Base-by-base conservation (phyloP, 2,329 filamentous ascomycete genomes). In the Aspergillus hortae region DNA sequence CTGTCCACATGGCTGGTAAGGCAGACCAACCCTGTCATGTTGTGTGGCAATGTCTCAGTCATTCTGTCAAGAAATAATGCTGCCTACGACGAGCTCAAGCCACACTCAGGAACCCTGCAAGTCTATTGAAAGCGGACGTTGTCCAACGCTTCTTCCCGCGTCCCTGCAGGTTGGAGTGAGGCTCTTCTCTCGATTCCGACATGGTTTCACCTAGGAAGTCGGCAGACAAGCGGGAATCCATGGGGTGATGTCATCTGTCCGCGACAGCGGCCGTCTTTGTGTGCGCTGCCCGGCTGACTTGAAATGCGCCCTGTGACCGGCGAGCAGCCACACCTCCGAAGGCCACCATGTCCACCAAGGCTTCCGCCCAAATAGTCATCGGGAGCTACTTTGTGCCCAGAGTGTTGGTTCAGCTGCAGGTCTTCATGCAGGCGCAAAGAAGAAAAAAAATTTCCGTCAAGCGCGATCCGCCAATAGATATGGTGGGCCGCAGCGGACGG, bases 271-370 rank as follows among this genome's bases (percentile, higher is more conserved):
- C 27, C 27, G 40, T 38, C 40, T 43, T 25, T 21, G 15, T 43
- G n/a, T 43, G 17, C 40, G 15, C 25, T 44, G 42, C 12, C 42
- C 42, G 42, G 42, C 42, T 44, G 42, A 44, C 42, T 44, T 32
- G 12, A 14, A 44, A 14, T 44, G 15, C 19, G 42, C 42, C 42
- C 21, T 32, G 25, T 44, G 42, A 44, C 42, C 25, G 42, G 4
- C 9, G 40, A 17, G 42, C 23, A 44, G 42, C 42, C 42, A 44
- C 42, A 44, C 14, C 21, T 27, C 40, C 15, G 7, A 6, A 17
- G 5, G 10, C 19, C 12, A 43, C 21, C 21, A 12, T 43, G 40
- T 43, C 11, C 40, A 43, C 40, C 40, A 25, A 19, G 40, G 40
- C 40, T 21, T 43, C 15, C 12, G 3, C 14, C 15, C 33, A 10